Base-by-base conservation (phyloP, 140 eudicot species). In the Oenanthe javanica region DNA sequence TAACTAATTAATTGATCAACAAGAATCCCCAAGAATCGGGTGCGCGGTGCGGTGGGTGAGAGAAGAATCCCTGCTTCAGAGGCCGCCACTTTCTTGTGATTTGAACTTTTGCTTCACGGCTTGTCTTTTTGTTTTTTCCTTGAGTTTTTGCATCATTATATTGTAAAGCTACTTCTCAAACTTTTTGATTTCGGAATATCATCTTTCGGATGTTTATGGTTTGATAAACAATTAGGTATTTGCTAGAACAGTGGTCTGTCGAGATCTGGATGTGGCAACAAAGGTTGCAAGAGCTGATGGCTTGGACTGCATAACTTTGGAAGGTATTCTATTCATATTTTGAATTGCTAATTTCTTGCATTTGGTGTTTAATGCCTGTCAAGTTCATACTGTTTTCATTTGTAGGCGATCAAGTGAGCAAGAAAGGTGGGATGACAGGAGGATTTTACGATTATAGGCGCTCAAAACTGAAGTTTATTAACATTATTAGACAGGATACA, bases 351-450 rank as follows among this genome's bases (percentile, higher is more conserved):
- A 71, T 47, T 9, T 78, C 47, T 72, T 51, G 50, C 5, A 16
- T 31, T 47, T 67, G 71, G 78, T 79, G 23, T 75, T 13, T 55
- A 15, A 43, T 55, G 57, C 47, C 23, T 63, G 66, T 43, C 57
- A 64, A 79, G 51, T 72, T 85, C 42, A 78, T 75, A 46, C 61
- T 83, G 79, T 40, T 80, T 71, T 75, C 70, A 52, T 2, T 79
- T 73, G 40, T 86, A 96, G 99, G 98, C 78, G 99, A 96, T 73
- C 99, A 95, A 86, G 99, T 95, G 77, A 95, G 94, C 91, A 93
- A 95, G 87, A 95, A 93, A 85, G 98, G 99, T 91, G 99, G 98
- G 61, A 95, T 95, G 98, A 95, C 97, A 49, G 98, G 99, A 40
- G 99, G 98, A 71, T 95, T 92, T 83, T 95, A 95, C 86, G 99